Conservation (phyloP, 2,329 filamentous ascomycete species). For the Fusarium ambrosium region DNA sequence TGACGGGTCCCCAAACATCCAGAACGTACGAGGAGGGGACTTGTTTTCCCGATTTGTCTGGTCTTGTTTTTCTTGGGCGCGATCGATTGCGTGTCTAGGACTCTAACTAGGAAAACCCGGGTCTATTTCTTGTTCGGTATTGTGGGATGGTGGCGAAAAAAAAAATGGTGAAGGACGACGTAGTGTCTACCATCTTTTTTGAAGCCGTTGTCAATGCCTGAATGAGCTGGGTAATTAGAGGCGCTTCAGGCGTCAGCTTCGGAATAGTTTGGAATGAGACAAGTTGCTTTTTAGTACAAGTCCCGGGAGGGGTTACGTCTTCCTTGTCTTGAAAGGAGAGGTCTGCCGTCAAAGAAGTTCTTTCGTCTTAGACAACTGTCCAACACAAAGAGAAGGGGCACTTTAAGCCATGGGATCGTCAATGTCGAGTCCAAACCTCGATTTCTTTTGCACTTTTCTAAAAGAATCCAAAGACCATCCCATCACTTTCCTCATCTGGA, state of each 20-base stretch:
- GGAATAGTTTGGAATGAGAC: constrained; percentile 18
- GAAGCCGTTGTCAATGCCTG: constrained; percentile 4
- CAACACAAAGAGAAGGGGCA: constrained; percentile 1
- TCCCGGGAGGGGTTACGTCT: constrained; percentile 13
- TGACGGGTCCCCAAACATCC: constrained; percentile 9
- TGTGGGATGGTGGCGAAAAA: constrained; percentile 24
- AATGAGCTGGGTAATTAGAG: neutral
- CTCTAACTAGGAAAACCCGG: constrained; percentile 21
- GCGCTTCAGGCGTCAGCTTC: constrained; percentile 27
- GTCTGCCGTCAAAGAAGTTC: neutral
- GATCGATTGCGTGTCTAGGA: constrained; percentile 36
- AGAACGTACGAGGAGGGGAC: constrained; percentile 7
- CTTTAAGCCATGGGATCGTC: constrained; percentile 32
- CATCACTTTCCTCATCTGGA: constrained; percentile 38
- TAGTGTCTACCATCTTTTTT: neutral
- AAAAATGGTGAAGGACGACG: neutral
- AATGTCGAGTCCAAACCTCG: neutral
- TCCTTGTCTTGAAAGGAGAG: neutral
- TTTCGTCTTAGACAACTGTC: constrained; percentile 5
- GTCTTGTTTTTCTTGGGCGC: constrained; percentile 14
- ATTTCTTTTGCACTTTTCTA: constrained; percentile 1
- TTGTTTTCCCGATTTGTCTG: constrained; percentile 35
- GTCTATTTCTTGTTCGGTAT: constrained; percentile 16
- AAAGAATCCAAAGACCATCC: constrained; percentile 15
- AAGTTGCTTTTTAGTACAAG: constrained; percentile 14